Conservation (phyloP, 2,329 filamentous ascomycete genomes). For the Pseudonectria buxi region DNA sequence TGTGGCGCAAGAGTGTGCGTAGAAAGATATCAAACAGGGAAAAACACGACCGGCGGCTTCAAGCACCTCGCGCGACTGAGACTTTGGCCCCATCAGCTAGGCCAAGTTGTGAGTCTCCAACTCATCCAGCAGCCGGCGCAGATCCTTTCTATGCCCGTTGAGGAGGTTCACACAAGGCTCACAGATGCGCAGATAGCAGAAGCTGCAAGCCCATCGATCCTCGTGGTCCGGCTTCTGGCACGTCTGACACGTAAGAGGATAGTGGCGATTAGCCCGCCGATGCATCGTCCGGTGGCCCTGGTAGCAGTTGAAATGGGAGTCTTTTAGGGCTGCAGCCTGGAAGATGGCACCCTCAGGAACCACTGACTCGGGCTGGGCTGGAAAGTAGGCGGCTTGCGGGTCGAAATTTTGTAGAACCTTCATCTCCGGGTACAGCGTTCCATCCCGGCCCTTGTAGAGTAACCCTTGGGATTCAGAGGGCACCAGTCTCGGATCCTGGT, state of each 20-base stretch:
- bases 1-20: neutral
- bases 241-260: slow-evolving; percentile 47
- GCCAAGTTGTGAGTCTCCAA: slow-evolving; percentile 8
- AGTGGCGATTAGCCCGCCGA: slow-evolving; percentile 39
- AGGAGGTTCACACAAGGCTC: slow-evolving; percentile 38
- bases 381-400: slow-evolving; percentile 32
- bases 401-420: slow-evolving; percentile 28
- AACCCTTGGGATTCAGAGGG: slow-evolving; percentile 28
- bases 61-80: neutral
- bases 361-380: slow-evolving; percentile 22
- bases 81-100: neutral
- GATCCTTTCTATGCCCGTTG: slow-evolving; percentile 34
- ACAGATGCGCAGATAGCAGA: slow-evolving; percentile 48
- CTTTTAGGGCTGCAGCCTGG: slow-evolving; percentile 36
- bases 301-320: slow-evolving; percentile 41
- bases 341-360: slow-evolving; percentile 31
- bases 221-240: slow-evolving; percentile 41
- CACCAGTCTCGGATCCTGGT: slow-evolving; percentile 26
- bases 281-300: slow-evolving; percentile 43
- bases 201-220: slow-evolving; percentile 41
- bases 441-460: slow-evolving; percentile 31
- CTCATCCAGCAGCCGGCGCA: slow-evolving; percentile 35
- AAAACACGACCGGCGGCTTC: neutral
- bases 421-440: slow-evolving; percentile 37
- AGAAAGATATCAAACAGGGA: no score